Percentiles rank a stretch among this genome's conserved stretches.
Conservation (phyloP, 495 filamentous ascomycete species). For the Rhizodiscina lignyota region DNA sequence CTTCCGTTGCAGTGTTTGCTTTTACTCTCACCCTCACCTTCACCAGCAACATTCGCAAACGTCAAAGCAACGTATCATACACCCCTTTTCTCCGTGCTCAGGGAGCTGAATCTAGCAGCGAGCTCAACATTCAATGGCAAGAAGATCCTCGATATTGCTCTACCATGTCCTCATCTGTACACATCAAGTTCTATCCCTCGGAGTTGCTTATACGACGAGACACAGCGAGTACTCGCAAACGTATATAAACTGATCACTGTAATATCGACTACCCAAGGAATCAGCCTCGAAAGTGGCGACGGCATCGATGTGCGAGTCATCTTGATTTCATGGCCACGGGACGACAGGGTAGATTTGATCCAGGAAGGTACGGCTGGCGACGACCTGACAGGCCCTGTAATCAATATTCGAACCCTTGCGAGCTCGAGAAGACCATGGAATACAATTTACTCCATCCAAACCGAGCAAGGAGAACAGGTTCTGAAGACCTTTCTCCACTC, state of each 20-base stretch:
- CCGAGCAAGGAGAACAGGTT: slow-evolving; percentile 33
- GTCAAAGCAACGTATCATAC: slow-evolving; percentile 41
- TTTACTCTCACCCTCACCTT: slow-evolving; percentile 39
- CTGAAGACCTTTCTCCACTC: slow-evolving; percentile 14
- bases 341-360: neutral
- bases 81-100: slow-evolving; percentile 32
- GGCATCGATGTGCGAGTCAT: slow-evolving; percentile 67
- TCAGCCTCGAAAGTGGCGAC: slow-evolving; percentile 47
- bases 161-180: slow-evolving; percentile 35
- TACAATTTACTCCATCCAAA: slow-evolving; percentile 47
- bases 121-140: slow-evolving; percentile 14
- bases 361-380: neutral
- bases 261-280: slow-evolving; percentile 40
- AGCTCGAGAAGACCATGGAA: slow-evolving; percentile 49
- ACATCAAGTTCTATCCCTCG: slow-evolving; percentile 20
- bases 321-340: slow-evolving; percentile 40
- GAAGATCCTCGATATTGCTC: slow-evolving; percentile 32
- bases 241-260: slow-evolving; percentile 64
- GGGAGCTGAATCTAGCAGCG: slow-evolving; percentile 14
- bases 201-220: slow-evolving; percentile 37
- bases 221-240: slow-evolving; percentile 55
- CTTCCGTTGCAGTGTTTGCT: too few relatives aligned
- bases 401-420: slow-evolving; percentile 51
- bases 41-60: slow-evolving; percentile 24
- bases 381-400: slow-evolving; percentile 23